These are phyloP conservation scores for Penicillium oxalicum DNA, from an alignment of 2,329 filamentous ascomycete genomes.

Conservation along the genomic window DNA sequence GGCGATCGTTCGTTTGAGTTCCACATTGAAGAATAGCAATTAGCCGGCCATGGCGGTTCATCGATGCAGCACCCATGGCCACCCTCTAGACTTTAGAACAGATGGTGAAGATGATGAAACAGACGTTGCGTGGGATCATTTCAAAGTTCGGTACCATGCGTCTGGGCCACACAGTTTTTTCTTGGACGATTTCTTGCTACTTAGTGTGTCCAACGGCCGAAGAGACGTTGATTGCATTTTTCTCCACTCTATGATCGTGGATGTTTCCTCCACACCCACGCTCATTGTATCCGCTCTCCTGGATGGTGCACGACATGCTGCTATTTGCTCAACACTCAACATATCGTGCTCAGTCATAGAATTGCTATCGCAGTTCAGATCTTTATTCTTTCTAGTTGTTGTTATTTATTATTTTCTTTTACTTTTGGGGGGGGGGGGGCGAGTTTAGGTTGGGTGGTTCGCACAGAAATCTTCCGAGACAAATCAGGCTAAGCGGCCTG, in stretches of 20 bases:
- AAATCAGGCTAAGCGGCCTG: conserved; percentile 5
- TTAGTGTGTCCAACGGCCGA: no score
- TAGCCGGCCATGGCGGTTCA: conserved; percentile 2
- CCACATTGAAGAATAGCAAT: conserved; percentile 17
- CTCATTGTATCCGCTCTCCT: not conserved
- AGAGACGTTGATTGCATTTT: no score
- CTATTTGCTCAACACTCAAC: no score
- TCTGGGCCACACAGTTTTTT: not conserved
- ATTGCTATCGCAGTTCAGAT: no score
- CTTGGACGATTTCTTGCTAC: no score
- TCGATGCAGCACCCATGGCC: not conserved
- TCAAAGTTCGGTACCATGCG: not conserved
- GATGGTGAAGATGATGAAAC: conserved; percentile 5
- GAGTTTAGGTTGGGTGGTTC: not conserved
- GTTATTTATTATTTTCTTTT: no score
- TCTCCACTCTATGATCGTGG: not conserved
- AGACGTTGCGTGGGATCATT: not conserved
- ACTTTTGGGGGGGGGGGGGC: no score
- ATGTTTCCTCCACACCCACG: not conserved
- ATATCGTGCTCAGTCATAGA: no score
- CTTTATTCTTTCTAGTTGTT: no score
- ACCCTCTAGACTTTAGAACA: not conserved
- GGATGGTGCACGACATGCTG: no score
- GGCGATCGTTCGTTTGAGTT: conserved; percentile 44
- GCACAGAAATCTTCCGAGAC: conserved; percentile 10